Percentiles rank a stretch among this genome's conserved stretches.
Evolutionary conservation across 129 eudicot genomes (phyloP).

Genomic region (Escallonia rubra): DNA sequence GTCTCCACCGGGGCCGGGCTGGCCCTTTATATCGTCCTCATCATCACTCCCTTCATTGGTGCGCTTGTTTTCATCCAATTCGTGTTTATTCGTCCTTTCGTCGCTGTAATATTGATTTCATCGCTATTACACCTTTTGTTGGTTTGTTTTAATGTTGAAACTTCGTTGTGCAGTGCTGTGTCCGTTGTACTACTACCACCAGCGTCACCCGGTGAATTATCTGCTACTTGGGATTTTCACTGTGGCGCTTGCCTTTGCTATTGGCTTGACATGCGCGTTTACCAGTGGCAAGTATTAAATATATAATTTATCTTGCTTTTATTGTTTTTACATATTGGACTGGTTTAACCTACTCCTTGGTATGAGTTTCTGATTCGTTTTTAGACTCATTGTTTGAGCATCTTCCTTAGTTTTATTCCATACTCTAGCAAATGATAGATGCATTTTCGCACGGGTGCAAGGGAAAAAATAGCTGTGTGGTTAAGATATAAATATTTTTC

Average conservation of each 20-base stretch:
- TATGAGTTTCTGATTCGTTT: no score
- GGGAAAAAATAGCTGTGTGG: neutral
- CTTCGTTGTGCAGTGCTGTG: constrained; percentile 43
- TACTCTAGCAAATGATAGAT: constrained; percentile 11
- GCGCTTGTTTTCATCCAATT: constrained; percentile 2
- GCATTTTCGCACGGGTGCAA: constrained; percentile 14
- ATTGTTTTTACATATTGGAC: neutral
- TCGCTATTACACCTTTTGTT: neutral
- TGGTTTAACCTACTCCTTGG: neutral
- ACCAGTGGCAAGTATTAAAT: constrained; percentile 50
- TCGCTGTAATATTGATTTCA: neutral
- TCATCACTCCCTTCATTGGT: constrained; percentile 68
- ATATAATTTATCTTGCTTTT: neutral
- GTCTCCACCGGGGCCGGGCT: constrained; percentile 56
- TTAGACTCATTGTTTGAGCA: no score
- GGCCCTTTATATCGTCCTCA: constrained; percentile 46
- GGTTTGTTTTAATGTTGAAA: neutral
- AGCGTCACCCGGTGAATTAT: constrained; percentile 71
- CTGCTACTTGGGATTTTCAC: constrained; percentile 70
- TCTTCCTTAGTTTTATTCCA: constrained; percentile 26
- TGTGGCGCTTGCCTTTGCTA: constrained; percentile 44
- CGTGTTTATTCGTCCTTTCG: no score
- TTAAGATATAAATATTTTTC: no score
- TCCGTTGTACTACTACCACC: constrained; percentile 68
- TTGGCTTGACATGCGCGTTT: constrained; percentile 75